Conservation (phyloP, 345 rosid species). For the Brassica carinata region DNA sequence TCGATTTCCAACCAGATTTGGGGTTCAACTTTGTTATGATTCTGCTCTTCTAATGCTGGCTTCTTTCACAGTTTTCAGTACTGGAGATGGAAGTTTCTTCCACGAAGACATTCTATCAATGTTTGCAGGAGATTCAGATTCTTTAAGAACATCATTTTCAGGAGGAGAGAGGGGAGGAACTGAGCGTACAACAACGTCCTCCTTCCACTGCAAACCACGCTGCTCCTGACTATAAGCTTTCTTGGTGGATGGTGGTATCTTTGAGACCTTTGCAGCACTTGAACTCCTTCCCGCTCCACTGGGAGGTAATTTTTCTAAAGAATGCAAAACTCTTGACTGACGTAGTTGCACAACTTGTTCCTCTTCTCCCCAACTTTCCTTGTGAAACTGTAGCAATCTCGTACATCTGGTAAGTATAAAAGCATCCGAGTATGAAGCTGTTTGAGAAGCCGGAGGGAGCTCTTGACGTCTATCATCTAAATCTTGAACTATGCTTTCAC, state of each 20-base stretch:
- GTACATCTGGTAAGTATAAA: slow-evolving; percentile 97
- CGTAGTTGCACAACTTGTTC: slow-evolving; percentile 75
- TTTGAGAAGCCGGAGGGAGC: slow-evolving; percentile 83
- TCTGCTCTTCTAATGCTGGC: slow-evolving; percentile 54
- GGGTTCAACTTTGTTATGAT: slow-evolving; percentile 58
- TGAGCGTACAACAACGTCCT: slow-evolving; percentile 48
- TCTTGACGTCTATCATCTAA: slow-evolving; percentile 98
- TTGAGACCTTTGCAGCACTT: slow-evolving; percentile 59
- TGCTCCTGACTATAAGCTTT: slow-evolving; percentile 97
- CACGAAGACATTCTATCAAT: slow-evolving; percentile 86
- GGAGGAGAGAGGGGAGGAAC: slow-evolving; percentile 49
- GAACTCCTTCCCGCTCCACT: slow-evolving; percentile 54
- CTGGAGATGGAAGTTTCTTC: slow-evolving; percentile 90
- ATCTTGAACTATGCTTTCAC: slow-evolving; percentile 99
- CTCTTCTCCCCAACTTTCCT: slow-evolving; percentile 91
- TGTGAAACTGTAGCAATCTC: slow-evolving; percentile 95
- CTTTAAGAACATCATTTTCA: slow-evolving; percentile 50
- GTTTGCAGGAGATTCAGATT: slow-evolving; percentile 61
- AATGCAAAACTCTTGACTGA: slow-evolving; percentile 72
- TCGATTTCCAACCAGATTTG: slow-evolving; percentile 43
- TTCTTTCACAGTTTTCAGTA: slow-evolving; percentile 59
- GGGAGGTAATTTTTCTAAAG: slow-evolving; percentile 72
- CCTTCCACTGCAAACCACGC: slow-evolving; percentile 71
- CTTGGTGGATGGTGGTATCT: slow-evolving; percentile 59
- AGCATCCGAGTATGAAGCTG: slow-evolving; percentile 98